Conservation (phyloP, 768 basidiomycete genomes). For the Tubosaeta brunneosetosa region DNA sequence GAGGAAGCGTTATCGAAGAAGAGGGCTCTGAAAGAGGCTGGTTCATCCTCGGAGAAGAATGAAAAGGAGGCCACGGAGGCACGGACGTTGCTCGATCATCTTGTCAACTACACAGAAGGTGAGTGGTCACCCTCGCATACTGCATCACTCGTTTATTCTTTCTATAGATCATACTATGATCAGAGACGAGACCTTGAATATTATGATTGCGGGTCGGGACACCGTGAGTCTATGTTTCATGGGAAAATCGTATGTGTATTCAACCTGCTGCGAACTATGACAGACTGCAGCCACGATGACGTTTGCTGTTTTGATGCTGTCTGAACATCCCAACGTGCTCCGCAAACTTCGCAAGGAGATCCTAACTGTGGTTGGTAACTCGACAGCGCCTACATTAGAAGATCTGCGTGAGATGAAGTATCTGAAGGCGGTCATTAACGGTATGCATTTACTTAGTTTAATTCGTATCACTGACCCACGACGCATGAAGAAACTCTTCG, state of each 20-base stretch:
- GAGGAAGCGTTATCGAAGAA: slow-evolving; percentile 40
- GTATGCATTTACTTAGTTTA: slow-evolving; percentile 9
- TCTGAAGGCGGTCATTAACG: slow-evolving; percentile 37
- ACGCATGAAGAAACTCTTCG: slow-evolving; percentile 26
- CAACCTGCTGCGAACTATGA: background rate
- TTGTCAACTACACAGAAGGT: slow-evolving; percentile 29
- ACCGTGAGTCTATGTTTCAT: slow-evolving; percentile 20
- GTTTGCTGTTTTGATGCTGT: slow-evolving; percentile 40
- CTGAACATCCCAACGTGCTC: slow-evolving; percentile 31
- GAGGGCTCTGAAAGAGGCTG: background rate
- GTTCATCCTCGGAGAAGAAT: background rate
- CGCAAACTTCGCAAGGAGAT: slow-evolving; percentile 30
- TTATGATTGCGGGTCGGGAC: slow-evolving; percentile 34
- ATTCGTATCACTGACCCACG: background rate
- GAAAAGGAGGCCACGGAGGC: slow-evolving; percentile 16
- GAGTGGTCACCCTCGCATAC: background rate
- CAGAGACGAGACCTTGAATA: slow-evolving; percentile 36
- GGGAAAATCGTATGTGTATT: background rate
- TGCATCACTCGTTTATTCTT: background rate
- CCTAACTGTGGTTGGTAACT: slow-evolving; percentile 22
- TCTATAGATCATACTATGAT: slow-evolving; percentile 28
- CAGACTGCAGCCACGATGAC: slow-evolving; percentile 31
- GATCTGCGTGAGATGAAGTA: slow-evolving; percentile 37
- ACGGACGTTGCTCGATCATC: slow-evolving; percentile 29
- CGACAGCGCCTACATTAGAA: slow-evolving; percentile 26